Evolutionary conservation across 2,329 filamentous ascomycete species (phyloP).

Genomic region (Diaporthe citrichinensis): DNA sequence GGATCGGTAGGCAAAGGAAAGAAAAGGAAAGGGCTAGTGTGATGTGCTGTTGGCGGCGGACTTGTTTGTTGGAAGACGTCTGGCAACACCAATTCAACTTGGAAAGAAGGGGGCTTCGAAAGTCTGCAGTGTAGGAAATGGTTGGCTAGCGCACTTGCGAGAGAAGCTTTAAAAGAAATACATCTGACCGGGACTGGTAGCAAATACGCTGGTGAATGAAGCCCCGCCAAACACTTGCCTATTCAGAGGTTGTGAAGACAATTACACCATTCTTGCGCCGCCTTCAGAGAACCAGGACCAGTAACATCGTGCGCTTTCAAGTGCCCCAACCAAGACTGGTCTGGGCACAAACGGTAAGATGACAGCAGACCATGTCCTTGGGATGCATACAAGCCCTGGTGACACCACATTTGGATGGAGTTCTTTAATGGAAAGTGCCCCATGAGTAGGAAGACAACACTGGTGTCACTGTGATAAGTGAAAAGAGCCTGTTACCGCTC

Average conservation of each 20-base stretch:
- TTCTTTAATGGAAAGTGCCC: not conserved
- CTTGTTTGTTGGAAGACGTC: not conserved
- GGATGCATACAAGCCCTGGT: not conserved
- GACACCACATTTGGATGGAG: no score
- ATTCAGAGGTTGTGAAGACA: not conserved
- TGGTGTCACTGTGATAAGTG: not conserved
- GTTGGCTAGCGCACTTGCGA: not conserved
- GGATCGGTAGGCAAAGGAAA: not conserved
- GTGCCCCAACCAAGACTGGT: not conserved
- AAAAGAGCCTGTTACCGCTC: not conserved
- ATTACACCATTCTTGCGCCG: not conserved
- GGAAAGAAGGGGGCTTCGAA: not conserved
- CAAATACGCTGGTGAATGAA: not conserved
- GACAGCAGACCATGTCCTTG: not conserved
- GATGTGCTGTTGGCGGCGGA: not conserved
- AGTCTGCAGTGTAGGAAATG: not conserved
- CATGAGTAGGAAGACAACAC: no score
- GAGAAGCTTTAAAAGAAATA: not conserved
- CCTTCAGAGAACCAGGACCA: not conserved
- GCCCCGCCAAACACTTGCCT: not conserved
- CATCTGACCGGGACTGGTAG: not conserved
- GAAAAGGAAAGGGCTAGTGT: not conserved
- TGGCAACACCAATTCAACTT: not conserved
- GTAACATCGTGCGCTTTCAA: not conserved
- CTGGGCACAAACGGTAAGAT: not conserved